Evolutionary conservation across 345 rosid species (phyloP), one percentile per base, ranked within the genome.

Genomic region (Salix udensis): DNA sequence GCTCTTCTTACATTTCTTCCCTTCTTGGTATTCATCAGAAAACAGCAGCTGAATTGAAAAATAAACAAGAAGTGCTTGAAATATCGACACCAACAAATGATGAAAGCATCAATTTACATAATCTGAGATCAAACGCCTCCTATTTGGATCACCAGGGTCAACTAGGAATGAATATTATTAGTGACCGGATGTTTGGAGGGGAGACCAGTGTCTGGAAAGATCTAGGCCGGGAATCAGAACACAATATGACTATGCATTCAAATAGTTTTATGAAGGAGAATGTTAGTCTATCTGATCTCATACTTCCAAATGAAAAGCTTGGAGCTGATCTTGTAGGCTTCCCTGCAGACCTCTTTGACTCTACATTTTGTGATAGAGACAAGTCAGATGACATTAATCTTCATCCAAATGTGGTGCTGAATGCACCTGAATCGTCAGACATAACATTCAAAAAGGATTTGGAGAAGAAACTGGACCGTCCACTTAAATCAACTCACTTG

Each of bases 231-330:
- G 78, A 64, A 74, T 76, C 87, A 69, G 89, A 80, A 70, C 80
- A 77, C 53, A 71, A 28, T 80, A 66, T 71, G 39, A 50, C 78
- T 26, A 78, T 68, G 70, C 82, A 81, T 81, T 74, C 82, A 61
- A 79, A 78, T 83, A 80, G 75, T 80, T 78, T 80, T 42, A 65
- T 81, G 68, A 66, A 77, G 74, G 81, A 76, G 69, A 75, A 68
- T 74, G 28, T 81, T 58, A 80, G 79, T 81, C 73, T 84, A 70
- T 80, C 73, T 72, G 78, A 82, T 80, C 75, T 77, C 76, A 76
- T 84, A 81, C 75, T 73, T 82, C 90, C 85, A 73, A 77, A 76
- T 86, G 93, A 86, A 74, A 83, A 82, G 69, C 71, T 84, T 60
- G 73, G 74, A 69, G 77, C 70, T 64, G 81, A 76, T 81, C 74